Evolutionary conservation across 192 early-diverging fungal genomes (phyloP), one percentile per base, ranked within the genome.

Genomic region (Pecoramyces ruminantium): DNA sequence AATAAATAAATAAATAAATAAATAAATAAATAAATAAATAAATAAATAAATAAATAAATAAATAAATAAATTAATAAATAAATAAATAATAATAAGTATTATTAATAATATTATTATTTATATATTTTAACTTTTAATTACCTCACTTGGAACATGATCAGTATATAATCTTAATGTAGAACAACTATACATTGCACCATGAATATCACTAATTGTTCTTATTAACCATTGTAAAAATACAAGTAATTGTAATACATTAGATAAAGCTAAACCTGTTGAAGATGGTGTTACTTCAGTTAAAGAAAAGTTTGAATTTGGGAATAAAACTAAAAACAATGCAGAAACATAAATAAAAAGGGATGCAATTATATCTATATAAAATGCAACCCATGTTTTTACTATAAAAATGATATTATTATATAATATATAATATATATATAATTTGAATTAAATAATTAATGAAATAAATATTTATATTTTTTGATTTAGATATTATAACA

Each of bases 331-430:
- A 80, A 90, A 85, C 34, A 93, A 79, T 0, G 89, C 88, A 13
- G 92, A 86, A 16, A 92, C 79, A 84, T 92, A 89, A 29, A 94
- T 90, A 82, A 92, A 88, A n/a, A 94, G 16, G 13, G 91, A 89
- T 16, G 88, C 84, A 29, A 92, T 82, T 40, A 93, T 30, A 80
- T 94, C 93, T 17, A 94, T 34, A 80, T 89, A 90, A 18, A 93
- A 85, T n/a, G 93, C 83, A 78, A 88, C 84, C 84, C 93, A 87
- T 18, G 89, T 82, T 77, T 88, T 51, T 4, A 51, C 42, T 51
- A 51, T 21, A 21, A 14, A 21, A 21, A 2, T 21, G 21, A 14
- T 51, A 21, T n/a, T n/a, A n/a, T n/a, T n/a, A n/a, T n/a, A n/a
- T n/a, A n/a, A n/a, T n/a, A n/a, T n/a, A n/a, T n/a, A n/a, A n/a